A percentile compares a stretch with the other conserved stretches of the same genome.
These are phyloP conservation scores for Dactylonectria macrodidyma DNA, from an alignment of 2,329 filamentous ascomycete species.

Conservation along the genomic window DNA sequence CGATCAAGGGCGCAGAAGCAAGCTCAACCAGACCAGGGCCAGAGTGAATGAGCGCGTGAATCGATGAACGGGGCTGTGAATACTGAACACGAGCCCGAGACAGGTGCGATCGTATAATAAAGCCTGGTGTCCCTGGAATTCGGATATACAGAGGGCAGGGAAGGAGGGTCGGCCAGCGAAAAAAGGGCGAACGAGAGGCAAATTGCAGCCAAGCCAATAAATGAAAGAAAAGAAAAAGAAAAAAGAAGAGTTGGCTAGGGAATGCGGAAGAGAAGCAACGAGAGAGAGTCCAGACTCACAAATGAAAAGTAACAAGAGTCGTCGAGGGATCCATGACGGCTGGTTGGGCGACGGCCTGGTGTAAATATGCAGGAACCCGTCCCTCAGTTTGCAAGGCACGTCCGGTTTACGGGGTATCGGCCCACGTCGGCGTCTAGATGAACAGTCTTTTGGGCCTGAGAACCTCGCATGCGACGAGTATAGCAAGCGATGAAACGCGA, in stretches of 20 bases:
- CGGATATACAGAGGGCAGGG: slow-evolving; percentile 29
- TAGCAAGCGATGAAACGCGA: slow-evolving; percentile 46
- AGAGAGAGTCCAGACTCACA: slow-evolving; percentile 67
- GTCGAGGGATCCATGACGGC: slow-evolving; percentile 71
- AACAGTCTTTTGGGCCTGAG: slow-evolving; percentile 30
- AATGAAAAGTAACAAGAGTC: slow-evolving; percentile 78
- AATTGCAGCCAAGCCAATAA: not conserved
- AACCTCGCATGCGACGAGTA: slow-evolving; percentile 39
- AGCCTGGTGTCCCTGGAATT: slow-evolving; percentile 32
- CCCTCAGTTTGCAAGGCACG: slow-evolving; percentile 22
- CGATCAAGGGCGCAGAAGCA: slow-evolving; percentile 28
- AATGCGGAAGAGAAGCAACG: slow-evolving; percentile 40
- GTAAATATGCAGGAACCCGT: slow-evolving; percentile 47
- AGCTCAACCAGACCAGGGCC: slow-evolving; percentile 26
- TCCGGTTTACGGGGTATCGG: slow-evolving; percentile 33
- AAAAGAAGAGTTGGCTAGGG: slow-evolving; percentile 17
- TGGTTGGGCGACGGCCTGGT: slow-evolving; percentile 33
- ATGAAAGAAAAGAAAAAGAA: slow-evolving; percentile 8
- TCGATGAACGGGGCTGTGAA: not conserved
- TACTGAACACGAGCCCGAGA: slow-evolving; percentile 15
- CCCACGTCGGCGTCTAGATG: slow-evolving; percentile 46
- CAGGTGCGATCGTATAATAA: slow-evolving; percentile 31
- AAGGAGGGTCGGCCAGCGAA: slow-evolving; percentile 41
- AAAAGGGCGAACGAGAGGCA: slow-evolving; percentile 25
- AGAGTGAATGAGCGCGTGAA: slow-evolving; percentile 29